Percentiles rank a stretch among this genome's conserved stretches.
These are phyloP conservation scores for Penicillium sp. DNA, from an alignment of 2,329 filamentous ascomycete genomes.

Conservation along the genomic window DNA sequence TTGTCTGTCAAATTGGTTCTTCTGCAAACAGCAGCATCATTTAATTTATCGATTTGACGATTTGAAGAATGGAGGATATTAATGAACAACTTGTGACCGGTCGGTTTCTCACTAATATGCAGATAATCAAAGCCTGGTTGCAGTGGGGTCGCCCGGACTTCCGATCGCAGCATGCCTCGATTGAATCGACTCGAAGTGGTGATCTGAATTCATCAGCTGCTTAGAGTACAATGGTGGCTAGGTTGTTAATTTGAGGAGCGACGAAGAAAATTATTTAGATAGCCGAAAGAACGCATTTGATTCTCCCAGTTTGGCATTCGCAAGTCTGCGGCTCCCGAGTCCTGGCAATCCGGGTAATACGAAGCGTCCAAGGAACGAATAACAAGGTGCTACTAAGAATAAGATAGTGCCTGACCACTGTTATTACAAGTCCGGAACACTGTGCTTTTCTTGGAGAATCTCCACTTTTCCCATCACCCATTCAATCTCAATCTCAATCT, in stretches of 20 bases:
- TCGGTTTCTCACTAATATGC: background rate
- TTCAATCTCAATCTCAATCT: conserved; percentile 32
- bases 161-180: background rate
- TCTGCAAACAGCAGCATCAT: background rate
- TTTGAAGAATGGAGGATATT: background rate
- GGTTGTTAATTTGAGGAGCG: background rate
- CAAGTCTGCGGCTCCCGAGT: background rate
- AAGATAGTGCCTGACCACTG: background rate
- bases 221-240: background rate
- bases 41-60: background rate
- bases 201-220: background rate
- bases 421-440: conserved; percentile 15
- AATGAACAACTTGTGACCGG: background rate
- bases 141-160: background rate
- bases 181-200: background rate
- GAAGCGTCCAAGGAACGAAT: conserved; percentile 10
- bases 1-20: background rate
- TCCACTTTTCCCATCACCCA: conserved; percentile 11
- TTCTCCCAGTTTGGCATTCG: background rate
- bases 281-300: background rate
- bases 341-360: background rate
- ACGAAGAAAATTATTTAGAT: background rate
- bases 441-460: conserved; percentile 11
- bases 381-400: conserved; percentile 1
- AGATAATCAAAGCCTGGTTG: background rate